phyloP scores from a whole-genome alignment of 2,329 filamentous ascomycete species.

The Rhynchosporium secalis region DNA sequence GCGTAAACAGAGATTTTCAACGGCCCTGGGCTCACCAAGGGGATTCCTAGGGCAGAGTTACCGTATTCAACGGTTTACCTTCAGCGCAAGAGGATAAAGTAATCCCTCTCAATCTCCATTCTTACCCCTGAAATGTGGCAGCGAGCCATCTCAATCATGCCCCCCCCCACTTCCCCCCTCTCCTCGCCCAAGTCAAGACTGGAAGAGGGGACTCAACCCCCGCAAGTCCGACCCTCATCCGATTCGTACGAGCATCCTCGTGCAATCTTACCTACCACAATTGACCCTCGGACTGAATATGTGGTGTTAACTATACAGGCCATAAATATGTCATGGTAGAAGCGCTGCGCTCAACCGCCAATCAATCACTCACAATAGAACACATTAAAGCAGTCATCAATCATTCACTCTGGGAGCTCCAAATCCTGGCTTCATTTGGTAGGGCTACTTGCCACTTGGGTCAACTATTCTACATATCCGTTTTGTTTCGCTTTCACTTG shows the following conservation, averaged over 20 bases:
- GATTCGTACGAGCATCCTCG: neutral
- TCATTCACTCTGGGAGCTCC: neutral
- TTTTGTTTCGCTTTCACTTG: neutral
- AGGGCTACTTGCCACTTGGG: neutral
- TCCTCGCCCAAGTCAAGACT: neutral
- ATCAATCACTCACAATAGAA: neutral
- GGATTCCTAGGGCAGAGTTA: too few relatives aligned
- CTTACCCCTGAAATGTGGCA: constrained; percentile 1
- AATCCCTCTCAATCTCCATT: neutral
- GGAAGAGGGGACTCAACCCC: neutral
- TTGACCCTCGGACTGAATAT: too few relatives aligned
- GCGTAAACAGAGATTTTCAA: too few relatives aligned
- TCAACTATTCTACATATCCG: neutral
- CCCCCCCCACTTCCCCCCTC: neutral
- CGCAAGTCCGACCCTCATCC: constrained; percentile 5
- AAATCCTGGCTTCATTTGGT: neutral
- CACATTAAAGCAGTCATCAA: neutral
- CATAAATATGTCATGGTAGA: neutral
- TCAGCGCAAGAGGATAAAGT: too few relatives aligned
- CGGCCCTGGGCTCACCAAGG: too few relatives aligned
- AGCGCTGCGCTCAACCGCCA: neutral
- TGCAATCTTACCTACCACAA: too few relatives aligned
- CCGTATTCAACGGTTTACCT: too few relatives aligned
- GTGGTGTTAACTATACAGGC: too few relatives aligned
- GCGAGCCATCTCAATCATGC: neutral